phyloP scores from a whole-genome alignment of 2,329 filamentous ascomycete genomes.

The Chalara sp. region DNA sequence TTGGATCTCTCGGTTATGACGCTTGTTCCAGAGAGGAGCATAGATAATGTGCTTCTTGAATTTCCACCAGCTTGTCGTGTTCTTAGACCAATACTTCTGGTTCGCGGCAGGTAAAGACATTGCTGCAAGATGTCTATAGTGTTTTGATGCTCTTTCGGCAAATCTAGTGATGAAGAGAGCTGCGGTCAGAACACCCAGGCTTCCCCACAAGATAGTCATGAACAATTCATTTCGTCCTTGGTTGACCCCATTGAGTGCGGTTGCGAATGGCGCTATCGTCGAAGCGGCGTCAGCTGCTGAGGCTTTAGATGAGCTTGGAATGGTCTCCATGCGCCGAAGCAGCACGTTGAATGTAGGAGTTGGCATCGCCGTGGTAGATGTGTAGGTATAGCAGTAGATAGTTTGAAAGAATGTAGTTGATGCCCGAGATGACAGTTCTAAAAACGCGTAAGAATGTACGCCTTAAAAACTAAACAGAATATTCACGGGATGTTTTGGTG shows the following conservation, averaged over 20 bases:
- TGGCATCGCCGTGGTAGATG: no score
- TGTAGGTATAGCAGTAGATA: no score
- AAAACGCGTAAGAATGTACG: no score
- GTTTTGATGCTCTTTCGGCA: slow-evolving; percentile 45
- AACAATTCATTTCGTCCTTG: slow-evolving; percentile 51
- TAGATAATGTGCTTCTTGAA: slow-evolving; percentile 58
- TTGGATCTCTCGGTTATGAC: slow-evolving; percentile 61
- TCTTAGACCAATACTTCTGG: slow-evolving; percentile 52
- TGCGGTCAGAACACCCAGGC: slow-evolving; percentile 47
- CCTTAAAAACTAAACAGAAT: no score
- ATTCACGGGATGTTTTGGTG: no score
- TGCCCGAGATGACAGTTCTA: no score
- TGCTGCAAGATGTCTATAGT: slow-evolving; percentile 51
- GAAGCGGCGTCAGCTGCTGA: no score
- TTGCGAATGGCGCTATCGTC: slow-evolving; percentile 46
- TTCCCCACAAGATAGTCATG: slow-evolving; percentile 54
- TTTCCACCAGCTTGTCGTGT: slow-evolving; percentile 50
- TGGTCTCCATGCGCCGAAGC: no score
- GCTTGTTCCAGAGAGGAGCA: slow-evolving; percentile 56
- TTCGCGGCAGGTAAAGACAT: slow-evolving; percentile 46
- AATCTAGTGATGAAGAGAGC: slow-evolving; percentile 47
- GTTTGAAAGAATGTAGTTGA: no score
- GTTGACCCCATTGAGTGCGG: slow-evolving; percentile 53
- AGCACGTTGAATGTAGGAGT: no score
- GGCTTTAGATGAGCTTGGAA: no score